Base-by-base conservation (phyloP, 2,329 filamentous ascomycete genomes). In the Arachnomyces sp. region DNA sequence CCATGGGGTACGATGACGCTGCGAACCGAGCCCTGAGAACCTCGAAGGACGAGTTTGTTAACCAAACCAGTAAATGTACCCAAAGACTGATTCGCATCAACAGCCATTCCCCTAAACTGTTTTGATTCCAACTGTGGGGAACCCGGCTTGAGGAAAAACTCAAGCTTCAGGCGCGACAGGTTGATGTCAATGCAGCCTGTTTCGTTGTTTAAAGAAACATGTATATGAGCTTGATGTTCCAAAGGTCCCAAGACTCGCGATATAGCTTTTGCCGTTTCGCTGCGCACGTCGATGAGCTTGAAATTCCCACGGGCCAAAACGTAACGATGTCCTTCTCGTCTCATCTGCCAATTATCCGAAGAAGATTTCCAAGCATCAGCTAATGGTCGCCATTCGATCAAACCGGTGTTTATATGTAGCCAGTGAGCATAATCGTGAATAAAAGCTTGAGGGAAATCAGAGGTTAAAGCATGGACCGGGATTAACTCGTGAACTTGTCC, bases 51-150 rank as follows among this genome's bases (percentile, higher is more conserved):
- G 0, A 81, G 58, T 44, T 70, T 74, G 49, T 60, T 72, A 1
- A 48, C 18, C 1, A 80, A 58, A 0, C 77, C 76, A 25, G 69
- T 49, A 3, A 78, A 54, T 0, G 72, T 68, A 0, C 62, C 69
- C 2, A 77, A 50, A 2, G 52, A 50, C 46, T 78, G 75, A 8
- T 62, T 18, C 0, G 44, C 11, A 45, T 77, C 72, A 2, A 81
- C 35, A 0, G 50, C 45, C 66, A 76, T 74, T 1, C 68, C 72
- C 0, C 64, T 61, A 42, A 71, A 74, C 40, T 79, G 67, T 4
- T 62, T 65, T 1, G 70, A 78, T n/a, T 50, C 39, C 2, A 78
- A 44, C 0, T 32, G 31, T 0, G 47, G 37, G 0, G 51, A 46
- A 0, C 56, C 52, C 2, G 42, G 11, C 1, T 48, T 45, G 1